Percentiles rank a stretch among this genome's conserved stretches.
These are phyloP conservation scores for Aspergillus cejpii DNA, from an alignment of 2,329 filamentous ascomycete genomes.

Conservation along the genomic window DNA sequence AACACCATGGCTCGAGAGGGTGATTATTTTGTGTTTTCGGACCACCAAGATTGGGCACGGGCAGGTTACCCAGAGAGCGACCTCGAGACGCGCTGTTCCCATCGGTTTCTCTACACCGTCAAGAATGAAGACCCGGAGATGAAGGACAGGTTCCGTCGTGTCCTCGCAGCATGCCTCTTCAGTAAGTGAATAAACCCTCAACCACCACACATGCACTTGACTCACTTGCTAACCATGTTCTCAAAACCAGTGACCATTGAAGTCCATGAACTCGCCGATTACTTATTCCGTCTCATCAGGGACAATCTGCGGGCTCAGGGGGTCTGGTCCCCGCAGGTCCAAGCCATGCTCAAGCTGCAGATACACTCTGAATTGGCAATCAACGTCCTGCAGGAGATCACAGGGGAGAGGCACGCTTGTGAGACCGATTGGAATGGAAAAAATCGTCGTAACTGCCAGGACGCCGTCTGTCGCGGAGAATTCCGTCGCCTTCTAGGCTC, in stretches of 20 bases:
- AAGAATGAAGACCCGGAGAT: constrained; percentile 20
- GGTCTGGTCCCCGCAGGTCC: constrained; percentile 13
- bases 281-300: constrained; percentile 32
- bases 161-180: constrained; percentile 29
- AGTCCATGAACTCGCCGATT: constrained; percentile 21
- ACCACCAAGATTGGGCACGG: constrained; percentile 17
- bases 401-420: constrained; percentile 27
- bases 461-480: constrained; percentile 24
- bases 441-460: constrained; percentile 20
- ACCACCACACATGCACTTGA: background rate
- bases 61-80: constrained; percentile 10
- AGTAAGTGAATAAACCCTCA: constrained; percentile 19
- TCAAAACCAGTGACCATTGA: constrained; percentile 22
- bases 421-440: constrained; percentile 29
- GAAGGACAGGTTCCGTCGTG: constrained; percentile 32
- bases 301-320: constrained; percentile 22
- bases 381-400: constrained; percentile 9
- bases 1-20: constrained; percentile 18
- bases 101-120: constrained; percentile 16
- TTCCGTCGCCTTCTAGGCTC: constrained; percentile 16
- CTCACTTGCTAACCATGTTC: background rate
- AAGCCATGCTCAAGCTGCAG: constrained; percentile 22
- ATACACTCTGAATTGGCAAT: constrained; percentile 21
- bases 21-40: constrained; percentile 35
- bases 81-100: constrained; percentile 20